Evolutionary conservation across 2,329 filamentous ascomycete species (phyloP).

Genomic region (Stagonosporopsis cucurbitacearum): DNA sequence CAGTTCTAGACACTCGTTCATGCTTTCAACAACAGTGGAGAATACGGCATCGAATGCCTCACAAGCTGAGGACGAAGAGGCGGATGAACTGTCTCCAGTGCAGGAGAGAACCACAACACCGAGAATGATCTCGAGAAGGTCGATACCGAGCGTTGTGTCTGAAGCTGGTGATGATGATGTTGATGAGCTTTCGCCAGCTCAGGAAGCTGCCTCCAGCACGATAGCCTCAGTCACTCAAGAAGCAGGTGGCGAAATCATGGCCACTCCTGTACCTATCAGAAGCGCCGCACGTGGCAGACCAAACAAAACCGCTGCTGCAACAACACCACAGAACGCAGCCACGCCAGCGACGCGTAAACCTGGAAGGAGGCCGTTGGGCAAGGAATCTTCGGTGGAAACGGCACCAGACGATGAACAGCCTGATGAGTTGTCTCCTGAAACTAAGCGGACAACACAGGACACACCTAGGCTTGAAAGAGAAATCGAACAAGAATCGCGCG

Average conservation of each 20-base stretch:
- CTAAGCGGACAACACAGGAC: slow-evolving; percentile 9
- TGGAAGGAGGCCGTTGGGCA: slow-evolving; percentile 11
- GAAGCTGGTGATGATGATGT: slow-evolving; percentile 21
- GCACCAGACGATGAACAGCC: slow-evolving; percentile 14
- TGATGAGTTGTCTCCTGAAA: slow-evolving; percentile 34
- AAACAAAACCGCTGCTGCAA: slow-evolving; percentile 8
- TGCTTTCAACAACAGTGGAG: slow-evolving; percentile 18
- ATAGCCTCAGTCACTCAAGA: neutral
- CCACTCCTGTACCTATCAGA: slow-evolving; percentile 2
- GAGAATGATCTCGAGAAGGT: slow-evolving; percentile 18
- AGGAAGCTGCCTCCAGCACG: neutral
- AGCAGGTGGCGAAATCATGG: neutral
- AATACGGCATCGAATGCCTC: slow-evolving; percentile 24
- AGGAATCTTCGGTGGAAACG: slow-evolving; percentile 1
- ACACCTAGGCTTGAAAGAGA: slow-evolving; percentile 4
- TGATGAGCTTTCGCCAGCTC: slow-evolving; percentile 31
- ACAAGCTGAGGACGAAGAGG: slow-evolving; percentile 30
- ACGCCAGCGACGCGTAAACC: slow-evolving; percentile 24
- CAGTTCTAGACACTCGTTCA: slow-evolving; percentile 20
- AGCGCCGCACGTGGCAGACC: slow-evolving; percentile 21
- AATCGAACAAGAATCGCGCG: neutral
- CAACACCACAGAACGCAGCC: slow-evolving; percentile 12
- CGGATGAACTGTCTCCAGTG: slow-evolving; percentile 39
- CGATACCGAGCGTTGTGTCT: slow-evolving; percentile 14
- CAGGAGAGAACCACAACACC: slow-evolving; percentile 18